Evolutionary conservation across 2,329 filamentous ascomycete species (phyloP).

Genomic region (Coniochaeta sp.): DNA sequence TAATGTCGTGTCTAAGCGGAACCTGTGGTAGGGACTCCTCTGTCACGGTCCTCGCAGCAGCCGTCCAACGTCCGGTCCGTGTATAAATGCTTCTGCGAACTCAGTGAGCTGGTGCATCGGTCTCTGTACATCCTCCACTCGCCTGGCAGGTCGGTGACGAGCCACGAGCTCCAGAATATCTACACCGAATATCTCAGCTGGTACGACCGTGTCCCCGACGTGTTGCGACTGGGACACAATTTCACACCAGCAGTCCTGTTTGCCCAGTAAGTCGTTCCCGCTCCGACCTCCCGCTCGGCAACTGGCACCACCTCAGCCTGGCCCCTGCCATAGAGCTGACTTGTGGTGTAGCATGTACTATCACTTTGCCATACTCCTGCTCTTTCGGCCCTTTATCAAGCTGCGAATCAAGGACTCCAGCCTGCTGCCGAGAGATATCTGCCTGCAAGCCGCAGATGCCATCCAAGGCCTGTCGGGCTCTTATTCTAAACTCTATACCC

Average conservation of each 20-base stretch:
- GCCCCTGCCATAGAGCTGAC: neutral
- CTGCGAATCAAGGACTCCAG: constrained; percentile 54
- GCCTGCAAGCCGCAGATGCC: constrained; percentile 52
- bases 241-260: constrained; percentile 68
- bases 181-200: constrained; percentile 65
- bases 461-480: constrained; percentile 49
- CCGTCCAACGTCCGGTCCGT: constrained; percentile 62
- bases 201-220: constrained; percentile 61
- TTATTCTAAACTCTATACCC: constrained; percentile 50
- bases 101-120: constrained; percentile 67
- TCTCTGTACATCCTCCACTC: constrained; percentile 67
- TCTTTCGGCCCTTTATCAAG: constrained; percentile 67
- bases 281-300: no score
- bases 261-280: constrained; percentile 53
- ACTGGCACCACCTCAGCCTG: no score
- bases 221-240: constrained; percentile 57
- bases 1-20: neutral
- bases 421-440: constrained; percentile 57
- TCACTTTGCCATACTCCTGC: constrained; percentile 61
- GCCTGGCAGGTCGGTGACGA: constrained; percentile 57
- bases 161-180: constrained; percentile 52
- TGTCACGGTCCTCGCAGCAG: constrained; percentile 50
- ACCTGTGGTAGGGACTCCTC: constrained; percentile 33
- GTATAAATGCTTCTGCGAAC: constrained; percentile 61
- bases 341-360: constrained; percentile 53